Percentiles rank a stretch among this genome's conserved stretches.
Conservation (phyloP, 768 basidiomycete genomes). For the Amanita phalloides region DNA sequence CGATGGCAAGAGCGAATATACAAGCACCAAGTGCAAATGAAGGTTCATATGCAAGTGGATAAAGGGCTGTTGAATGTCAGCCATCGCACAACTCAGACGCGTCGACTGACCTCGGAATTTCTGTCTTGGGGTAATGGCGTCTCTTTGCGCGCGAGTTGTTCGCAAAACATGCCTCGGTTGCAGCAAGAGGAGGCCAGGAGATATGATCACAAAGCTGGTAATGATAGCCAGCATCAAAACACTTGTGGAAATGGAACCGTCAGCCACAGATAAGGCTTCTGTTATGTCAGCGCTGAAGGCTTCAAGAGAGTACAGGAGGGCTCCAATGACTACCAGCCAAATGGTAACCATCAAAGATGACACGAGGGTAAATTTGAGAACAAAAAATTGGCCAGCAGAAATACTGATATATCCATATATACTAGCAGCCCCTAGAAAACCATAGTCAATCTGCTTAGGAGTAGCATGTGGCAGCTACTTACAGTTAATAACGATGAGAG, state of each 20-base stretch:
- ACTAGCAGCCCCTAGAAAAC: slow-evolving; percentile 34
- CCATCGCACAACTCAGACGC: slow-evolving; percentile 3
- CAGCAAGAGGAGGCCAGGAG: slow-evolving; percentile 63
- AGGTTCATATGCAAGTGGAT: slow-evolving; percentile 62
- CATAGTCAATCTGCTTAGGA: not conserved
- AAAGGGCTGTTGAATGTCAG: slow-evolving; percentile 35
- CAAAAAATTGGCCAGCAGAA: slow-evolving; percentile 46
- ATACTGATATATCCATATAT: slow-evolving; percentile 51
- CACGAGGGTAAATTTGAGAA: slow-evolving; percentile 57
- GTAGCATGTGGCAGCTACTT: slow-evolving; percentile 15
- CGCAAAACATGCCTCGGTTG: slow-evolving; percentile 57
- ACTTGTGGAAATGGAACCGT: slow-evolving; percentile 65
- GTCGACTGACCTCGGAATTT: slow-evolving; percentile 56
- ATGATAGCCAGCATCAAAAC: slow-evolving; percentile 47
- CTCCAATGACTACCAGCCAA: slow-evolving; percentile 57
- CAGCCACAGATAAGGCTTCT: slow-evolving; percentile 39
- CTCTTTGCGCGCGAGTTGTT: slow-evolving; percentile 41
- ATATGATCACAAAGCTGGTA: slow-evolving; percentile 54
- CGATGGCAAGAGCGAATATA: slow-evolving; percentile 59
- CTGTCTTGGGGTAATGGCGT: slow-evolving; percentile 66
- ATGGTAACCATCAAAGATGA: slow-evolving; percentile 41
- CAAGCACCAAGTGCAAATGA: slow-evolving; percentile 57
- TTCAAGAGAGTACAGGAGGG: slow-evolving; percentile 57
- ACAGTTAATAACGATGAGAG: slow-evolving; percentile 47
- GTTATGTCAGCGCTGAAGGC: slow-evolving; percentile 35